Conservation (phyloP, 2,329 filamentous ascomycete genomes). For the Stromatinia cepivora region DNA sequence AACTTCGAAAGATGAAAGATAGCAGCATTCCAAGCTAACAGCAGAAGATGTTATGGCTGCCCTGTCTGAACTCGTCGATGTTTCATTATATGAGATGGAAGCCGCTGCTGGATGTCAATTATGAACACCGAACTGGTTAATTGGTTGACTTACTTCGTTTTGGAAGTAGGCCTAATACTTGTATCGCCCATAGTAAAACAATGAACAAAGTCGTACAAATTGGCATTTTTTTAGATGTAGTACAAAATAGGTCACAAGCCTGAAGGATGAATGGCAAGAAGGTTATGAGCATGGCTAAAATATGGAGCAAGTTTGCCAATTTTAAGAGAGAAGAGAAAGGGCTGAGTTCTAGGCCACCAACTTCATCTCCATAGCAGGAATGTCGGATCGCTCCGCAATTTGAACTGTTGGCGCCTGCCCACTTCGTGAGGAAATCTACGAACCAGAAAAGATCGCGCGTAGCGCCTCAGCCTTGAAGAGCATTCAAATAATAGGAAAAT, state of each 20-base stretch:
- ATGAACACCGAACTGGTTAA: neutral
- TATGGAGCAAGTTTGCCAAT: slow-evolving; percentile 9
- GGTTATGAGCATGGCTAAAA: slow-evolving; percentile 12
- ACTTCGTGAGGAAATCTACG: neutral
- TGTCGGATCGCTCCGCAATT: neutral
- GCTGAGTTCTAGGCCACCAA: slow-evolving; percentile 3
- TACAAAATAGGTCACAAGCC: neutral
- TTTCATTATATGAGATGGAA: slow-evolving; percentile 12
- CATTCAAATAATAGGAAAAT: neutral
- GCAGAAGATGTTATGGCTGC: neutral
- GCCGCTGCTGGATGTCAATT: slow-evolving; percentile 5
- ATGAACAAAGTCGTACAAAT: neutral
- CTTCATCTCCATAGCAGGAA: neutral
- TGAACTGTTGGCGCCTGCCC: slow-evolving; percentile 2
- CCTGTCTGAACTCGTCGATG: neutral
- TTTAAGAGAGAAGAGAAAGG: neutral
- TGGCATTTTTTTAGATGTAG: neutral
- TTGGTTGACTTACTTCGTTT: slow-evolving; percentile 2
- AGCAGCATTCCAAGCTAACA: slow-evolving; percentile 25
- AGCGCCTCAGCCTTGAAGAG: slow-evolving; percentile 6
- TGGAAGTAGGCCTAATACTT: neutral
- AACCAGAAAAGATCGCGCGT: neutral
- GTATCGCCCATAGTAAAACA: slow-evolving; percentile 12
- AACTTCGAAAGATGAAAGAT: slow-evolving; percentile 25
- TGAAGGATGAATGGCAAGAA: slow-evolving; percentile 3